Base-by-base conservation (phyloP, 495 filamentous ascomycete species). In the Hypoxylon lenormandii region DNA sequence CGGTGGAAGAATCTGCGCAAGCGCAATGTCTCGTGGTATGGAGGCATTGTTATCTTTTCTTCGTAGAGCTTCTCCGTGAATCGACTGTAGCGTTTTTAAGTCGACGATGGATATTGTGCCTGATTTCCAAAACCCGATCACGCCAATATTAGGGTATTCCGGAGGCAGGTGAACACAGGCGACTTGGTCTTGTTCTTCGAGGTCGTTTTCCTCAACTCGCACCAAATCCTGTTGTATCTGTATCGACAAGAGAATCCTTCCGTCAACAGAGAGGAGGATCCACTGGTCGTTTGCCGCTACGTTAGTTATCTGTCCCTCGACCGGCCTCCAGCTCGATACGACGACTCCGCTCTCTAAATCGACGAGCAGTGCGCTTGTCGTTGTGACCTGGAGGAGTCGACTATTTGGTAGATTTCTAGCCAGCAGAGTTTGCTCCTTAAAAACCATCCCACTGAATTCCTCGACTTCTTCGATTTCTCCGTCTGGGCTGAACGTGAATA, bases 381-480 rank as follows among this genome's bases (percentile, higher is more conserved):
- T 78, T 0, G 93, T 97, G 5, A 97, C 89, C 77, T 98, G 96
- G 18, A 97, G 75, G 23, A 96, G 70, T 40, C 87, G 85, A 6
- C 83, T 85, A 18, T 82, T 79, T 0, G 85, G 80, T 11, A 95
- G 60, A 70, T 90, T 91, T 23, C 78, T 74, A 1, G 89, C 88
- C 16, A 93, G 72, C 5, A 98, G 80, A n/a, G 93, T 97, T 56
- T 81, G 87, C 66, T 92, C 85, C 33, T 85, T 78, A 33, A 98
- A 75, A 6, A 80, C 72, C 54, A 99, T 84, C 0, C 91, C 91
- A 19, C 84, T 79, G 69, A 92, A 94, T 0, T 83, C 76, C 6
- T 91, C 88, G 16, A 97, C 67, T 75, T 99, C 96, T 74, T 97
- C 93, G 1, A 96, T 88, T 60, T 93, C 91, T 3, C 92, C 94